Conservation (phyloP, 495 filamentous ascomycete species). For the Hypoxylon lenormandii region DNA sequence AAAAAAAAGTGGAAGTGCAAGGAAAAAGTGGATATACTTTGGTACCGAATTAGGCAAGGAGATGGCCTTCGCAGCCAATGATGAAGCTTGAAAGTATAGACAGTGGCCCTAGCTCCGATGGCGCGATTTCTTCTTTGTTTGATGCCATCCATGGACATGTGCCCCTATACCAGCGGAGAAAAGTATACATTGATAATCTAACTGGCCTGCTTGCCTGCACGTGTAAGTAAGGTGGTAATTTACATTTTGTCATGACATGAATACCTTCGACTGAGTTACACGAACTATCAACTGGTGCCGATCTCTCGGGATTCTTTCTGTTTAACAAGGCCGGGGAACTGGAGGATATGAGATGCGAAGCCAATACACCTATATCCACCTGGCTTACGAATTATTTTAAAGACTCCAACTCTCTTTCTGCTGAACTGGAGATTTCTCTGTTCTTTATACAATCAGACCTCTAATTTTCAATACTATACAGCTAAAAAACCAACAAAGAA, state of each 20-base stretch:
- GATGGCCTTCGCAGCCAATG: constrained; percentile 23
- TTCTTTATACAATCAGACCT: too few species aligned
- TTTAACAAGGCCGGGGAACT: background rate
- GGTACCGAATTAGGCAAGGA: constrained; percentile 37
- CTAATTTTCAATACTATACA: background rate
- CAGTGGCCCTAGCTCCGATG: constrained; percentile 34
- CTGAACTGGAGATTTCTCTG: too few species aligned
- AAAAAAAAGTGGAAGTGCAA: background rate
- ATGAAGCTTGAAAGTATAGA: constrained; percentile 12
- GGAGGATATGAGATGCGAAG: constrained; percentile 3
- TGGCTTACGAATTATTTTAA: constrained; percentile 1
- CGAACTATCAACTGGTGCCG: background rate
- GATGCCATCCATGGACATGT: constrained; percentile 34
- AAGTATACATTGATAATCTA: background rate
- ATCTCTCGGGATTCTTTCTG: background rate
- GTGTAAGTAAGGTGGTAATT: too few species aligned
- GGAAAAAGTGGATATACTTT: constrained; percentile 14
- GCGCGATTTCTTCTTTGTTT: constrained; percentile 29
- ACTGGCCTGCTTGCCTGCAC: background rate
- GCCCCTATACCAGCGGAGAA: constrained; percentile 3
- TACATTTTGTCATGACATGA: too few species aligned
- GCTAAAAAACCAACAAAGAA: background rate
- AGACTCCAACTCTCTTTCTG: too few species aligned
- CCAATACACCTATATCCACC: background rate
- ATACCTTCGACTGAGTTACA: background rate